phyloP scores from a whole-genome alignment of 495 filamentous ascomycete genomes.

The Oidiodendron maius region DNA sequence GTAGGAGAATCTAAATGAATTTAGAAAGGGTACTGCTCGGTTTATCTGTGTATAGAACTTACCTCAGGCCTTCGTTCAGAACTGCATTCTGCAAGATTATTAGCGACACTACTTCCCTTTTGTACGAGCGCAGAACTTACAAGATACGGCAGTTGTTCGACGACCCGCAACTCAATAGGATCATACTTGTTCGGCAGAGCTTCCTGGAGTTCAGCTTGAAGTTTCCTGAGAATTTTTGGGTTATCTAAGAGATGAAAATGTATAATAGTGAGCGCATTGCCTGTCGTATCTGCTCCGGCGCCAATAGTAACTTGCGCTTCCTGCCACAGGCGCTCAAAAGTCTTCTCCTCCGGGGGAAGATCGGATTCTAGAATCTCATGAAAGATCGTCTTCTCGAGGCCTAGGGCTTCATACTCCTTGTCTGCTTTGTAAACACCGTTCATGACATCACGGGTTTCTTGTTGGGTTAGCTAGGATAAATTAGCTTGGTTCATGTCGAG shows the following conservation, averaged over 20 bases:
- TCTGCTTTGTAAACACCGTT: conserved; percentile 1
- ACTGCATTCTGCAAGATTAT: no score
- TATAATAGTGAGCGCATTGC: conserved; percentile 23
- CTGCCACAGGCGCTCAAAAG: conserved; percentile 20
- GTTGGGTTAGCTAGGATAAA: conserved; percentile 1
- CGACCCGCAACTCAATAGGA: conserved; percentile 26
- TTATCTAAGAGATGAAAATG: conserved; percentile 26
- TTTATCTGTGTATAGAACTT: no score
- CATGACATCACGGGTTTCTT: conserved; percentile 4
- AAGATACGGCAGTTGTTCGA: conserved; percentile 9
- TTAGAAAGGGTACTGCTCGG: no score
- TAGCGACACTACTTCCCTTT: background rate
- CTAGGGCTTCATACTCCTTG: background rate
- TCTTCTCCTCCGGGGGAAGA: conserved; percentile 20
- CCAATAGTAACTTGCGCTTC: conserved; percentile 24
- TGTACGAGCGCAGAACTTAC: no score
- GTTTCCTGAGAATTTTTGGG: conserved; percentile 18
- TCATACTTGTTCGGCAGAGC: conserved; percentile 15
- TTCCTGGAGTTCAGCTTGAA: conserved; percentile 23
- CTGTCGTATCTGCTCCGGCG: conserved; percentile 22
- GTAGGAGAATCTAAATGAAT: conserved; percentile 32
- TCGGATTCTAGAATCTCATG: conserved; percentile 3
- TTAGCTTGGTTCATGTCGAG: background rate
- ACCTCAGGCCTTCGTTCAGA: conserved; percentile 32
- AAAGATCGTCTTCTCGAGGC: conserved; percentile 2